Conservation (phyloP, 208 protist genomes). For the Leishmania lainsoni region DNA sequence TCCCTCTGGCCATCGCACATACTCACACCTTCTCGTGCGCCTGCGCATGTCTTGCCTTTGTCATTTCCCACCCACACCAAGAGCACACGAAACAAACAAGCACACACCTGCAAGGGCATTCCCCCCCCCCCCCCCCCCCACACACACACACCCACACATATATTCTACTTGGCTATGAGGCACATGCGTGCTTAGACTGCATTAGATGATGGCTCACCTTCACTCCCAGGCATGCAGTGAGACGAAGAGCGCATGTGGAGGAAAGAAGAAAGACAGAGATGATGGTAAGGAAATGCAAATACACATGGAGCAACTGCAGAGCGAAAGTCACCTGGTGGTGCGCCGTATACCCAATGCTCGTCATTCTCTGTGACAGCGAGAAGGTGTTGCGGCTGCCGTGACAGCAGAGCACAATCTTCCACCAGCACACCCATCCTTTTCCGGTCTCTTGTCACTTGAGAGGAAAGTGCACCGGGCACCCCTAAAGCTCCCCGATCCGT, state of each 20-base stretch:
- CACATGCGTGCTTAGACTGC: background rate
- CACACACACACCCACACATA: background rate
- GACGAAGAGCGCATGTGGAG: background rate
- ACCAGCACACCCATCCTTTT: too few relatives aligned
- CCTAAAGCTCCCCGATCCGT: background rate
- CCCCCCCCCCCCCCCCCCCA: background rate
- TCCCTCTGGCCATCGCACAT: background rate
- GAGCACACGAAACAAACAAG: too few relatives aligned
- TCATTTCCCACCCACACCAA: background rate
- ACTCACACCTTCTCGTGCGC: background rate
- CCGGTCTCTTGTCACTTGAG: background rate
- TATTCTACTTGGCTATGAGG: too few relatives aligned
- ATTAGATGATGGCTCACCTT: background rate
- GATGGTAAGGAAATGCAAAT: background rate
- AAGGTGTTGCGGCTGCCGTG: background rate
- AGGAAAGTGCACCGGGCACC: background rate
- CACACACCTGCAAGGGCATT: too few relatives aligned
- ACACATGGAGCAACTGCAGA: background rate
- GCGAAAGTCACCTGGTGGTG: background rate
- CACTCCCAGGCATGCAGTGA: background rate
- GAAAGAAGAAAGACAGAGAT: background rate
- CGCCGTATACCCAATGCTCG: background rate
- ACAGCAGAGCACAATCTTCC: background rate
- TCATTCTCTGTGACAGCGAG: background rate
- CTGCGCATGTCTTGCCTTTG: background rate